Percentiles rank a stretch among this genome's conserved stretches.
These are phyloP conservation scores for Ampelocalamus luodianensis DNA, from an alignment of 176 grass and related monocot genomes.

Conservation along the genomic window DNA sequence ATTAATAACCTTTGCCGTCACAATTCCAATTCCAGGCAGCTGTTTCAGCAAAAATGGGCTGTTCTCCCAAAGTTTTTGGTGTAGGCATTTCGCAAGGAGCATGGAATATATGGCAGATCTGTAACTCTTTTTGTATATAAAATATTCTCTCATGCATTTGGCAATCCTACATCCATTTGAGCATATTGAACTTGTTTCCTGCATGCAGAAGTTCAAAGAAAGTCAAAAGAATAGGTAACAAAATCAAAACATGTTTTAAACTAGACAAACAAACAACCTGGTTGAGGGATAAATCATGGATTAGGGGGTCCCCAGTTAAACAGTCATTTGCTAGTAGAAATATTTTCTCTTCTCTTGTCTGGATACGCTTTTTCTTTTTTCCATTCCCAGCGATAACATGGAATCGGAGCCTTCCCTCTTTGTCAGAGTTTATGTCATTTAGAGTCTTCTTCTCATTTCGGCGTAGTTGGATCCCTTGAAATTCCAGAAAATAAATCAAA, in stretches of 20 bases:
- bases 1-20: constrained; percentile 86
- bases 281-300: constrained; percentile 86
- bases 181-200: constrained; percentile 88
- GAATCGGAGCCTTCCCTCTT: constrained; percentile 77
- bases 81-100: constrained; percentile 79
- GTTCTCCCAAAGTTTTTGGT: constrained; percentile 89
- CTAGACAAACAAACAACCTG: constrained; percentile 63
- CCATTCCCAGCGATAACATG: constrained; percentile 81
- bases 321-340: constrained; percentile 88
- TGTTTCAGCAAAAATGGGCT: constrained; percentile 89
- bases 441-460: constrained; percentile 91
- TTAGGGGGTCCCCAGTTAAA: constrained; percentile 81
- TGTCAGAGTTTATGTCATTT: constrained; percentile 89
- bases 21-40: constrained; percentile 90
- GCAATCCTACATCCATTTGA: constrained; percentile 87
- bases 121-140: constrained; percentile 84
- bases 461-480: constrained; percentile 92
- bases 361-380: constrained; percentile 88
- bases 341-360: constrained; percentile 95
- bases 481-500: constrained; percentile 41
- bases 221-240: constrained; percentile 8
- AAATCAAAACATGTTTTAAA: constrained; percentile 31
- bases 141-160: constrained; percentile 97
- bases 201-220: constrained; percentile 43
- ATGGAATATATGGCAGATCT: constrained; percentile 75